A percentile compares a stretch with the other conserved stretches of the same genome.
phyloP scores from a whole-genome alignment of 2,329 filamentous ascomycete genomes.

The Ramichloridium luteum region DNA sequence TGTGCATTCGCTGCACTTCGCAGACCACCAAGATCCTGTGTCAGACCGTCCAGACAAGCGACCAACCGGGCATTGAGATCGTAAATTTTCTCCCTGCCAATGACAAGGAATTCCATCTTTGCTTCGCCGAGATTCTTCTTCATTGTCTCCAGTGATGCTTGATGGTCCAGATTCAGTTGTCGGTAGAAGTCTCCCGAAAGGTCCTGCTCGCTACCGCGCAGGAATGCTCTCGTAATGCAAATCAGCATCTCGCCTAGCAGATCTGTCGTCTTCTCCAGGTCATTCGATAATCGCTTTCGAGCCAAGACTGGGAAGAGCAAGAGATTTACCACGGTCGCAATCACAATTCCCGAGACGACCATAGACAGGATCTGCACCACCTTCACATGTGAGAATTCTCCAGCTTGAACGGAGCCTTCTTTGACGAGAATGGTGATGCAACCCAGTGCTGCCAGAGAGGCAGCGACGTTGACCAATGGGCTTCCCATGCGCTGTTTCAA shows the following conservation, averaged over 20 bases:
- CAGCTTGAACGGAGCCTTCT: conserved; percentile 74
- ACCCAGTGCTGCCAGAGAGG: conserved; percentile 74
- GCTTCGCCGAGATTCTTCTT: conserved; percentile 71
- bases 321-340: conserved; percentile 62
- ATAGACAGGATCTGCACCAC: conserved; percentile 74
- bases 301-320: conserved; percentile 69
- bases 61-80: conserved; percentile 66
- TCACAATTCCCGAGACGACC: conserved; percentile 63
- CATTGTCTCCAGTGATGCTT: conserved; percentile 55
- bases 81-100: conserved; percentile 70
- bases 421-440: conserved; percentile 86
- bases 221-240: conserved; percentile 68
- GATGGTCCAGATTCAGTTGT: conserved; percentile 47
- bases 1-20: conserved; percentile 82
- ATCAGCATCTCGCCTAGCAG: conserved; percentile 71
- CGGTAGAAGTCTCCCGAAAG: conserved; percentile 55
- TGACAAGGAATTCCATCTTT: conserved; percentile 75
- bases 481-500: conserved; percentile 27
- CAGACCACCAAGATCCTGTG: conserved; percentile 81
- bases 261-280: conserved; percentile 60
- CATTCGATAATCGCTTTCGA: conserved; percentile 57
- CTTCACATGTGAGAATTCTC: conserved; percentile 69
- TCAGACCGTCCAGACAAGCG: conserved; percentile 70
- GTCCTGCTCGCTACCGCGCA: conserved; percentile 71
- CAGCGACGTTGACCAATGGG: conserved; percentile 42